These are phyloP conservation scores for Dictyophora rubrovolvata DNA, from an alignment of 768 basidiomycete genomes.

Conservation along the genomic window DNA sequence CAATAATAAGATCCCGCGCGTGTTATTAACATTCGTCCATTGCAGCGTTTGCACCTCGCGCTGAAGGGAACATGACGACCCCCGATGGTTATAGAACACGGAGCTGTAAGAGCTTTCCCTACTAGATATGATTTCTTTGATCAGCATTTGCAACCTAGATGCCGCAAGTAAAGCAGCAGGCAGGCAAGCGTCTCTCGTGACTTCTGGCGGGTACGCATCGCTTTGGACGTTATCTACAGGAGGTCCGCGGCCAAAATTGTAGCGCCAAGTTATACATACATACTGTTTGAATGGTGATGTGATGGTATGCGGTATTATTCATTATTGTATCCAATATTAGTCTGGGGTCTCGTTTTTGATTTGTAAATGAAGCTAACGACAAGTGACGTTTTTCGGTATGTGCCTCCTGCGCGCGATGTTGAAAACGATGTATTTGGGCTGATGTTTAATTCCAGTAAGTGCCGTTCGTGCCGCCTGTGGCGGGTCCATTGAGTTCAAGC, in stretches of 20 bases:
- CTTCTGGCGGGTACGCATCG: slow-evolving; percentile 57
- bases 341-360: too few relatives aligned
- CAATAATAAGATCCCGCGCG: slow-evolving; percentile 57
- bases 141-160: slow-evolving; percentile 31
- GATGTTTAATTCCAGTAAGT: too few relatives aligned
- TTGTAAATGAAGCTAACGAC: too few relatives aligned
- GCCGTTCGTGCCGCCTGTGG: too few relatives aligned
- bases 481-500: too few relatives aligned
- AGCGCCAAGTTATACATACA: too few relatives aligned
- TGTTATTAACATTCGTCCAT: slow-evolving; percentile 80
- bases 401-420: too few relatives aligned
- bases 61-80: slow-evolving; percentile 40
- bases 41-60: slow-evolving; percentile 42
- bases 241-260: neutral
- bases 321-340: too few relatives aligned
- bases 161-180: slow-evolving; percentile 75
- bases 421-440: too few relatives aligned
- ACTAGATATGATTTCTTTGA: neutral
- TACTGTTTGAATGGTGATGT: too few relatives aligned
- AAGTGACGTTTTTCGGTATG: too few relatives aligned
- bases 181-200: slow-evolving; percentile 13
- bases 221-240: slow-evolving; percentile 35
- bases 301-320: too few relatives aligned
- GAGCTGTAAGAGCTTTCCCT: slow-evolving; percentile 50
- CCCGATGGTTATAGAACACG: slow-evolving; percentile 54